These are phyloP conservation scores for Polyporus tsugae DNA, from an alignment of 1,284 basidiomycete species.

Conservation along the genomic window DNA sequence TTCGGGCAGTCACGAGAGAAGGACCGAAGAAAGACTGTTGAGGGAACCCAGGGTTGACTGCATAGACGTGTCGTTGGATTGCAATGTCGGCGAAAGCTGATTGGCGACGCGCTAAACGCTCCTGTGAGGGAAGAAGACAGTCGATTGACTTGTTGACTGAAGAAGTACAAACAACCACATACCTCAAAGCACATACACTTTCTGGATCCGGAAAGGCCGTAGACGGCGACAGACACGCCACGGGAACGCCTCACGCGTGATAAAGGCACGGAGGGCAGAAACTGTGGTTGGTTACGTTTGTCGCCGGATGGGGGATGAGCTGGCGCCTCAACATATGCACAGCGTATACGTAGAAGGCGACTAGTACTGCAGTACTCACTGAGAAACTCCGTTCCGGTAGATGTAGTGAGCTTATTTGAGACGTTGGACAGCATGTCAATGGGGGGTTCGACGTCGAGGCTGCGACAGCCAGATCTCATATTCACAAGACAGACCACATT, in stretches of 20 bases:
- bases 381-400: neutral
- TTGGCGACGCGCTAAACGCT: neutral
- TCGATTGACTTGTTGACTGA: neutral
- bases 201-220: neutral
- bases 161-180: neutral
- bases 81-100: neutral
- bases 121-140: neutral
- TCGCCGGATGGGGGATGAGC: neutral
- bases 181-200: neutral
- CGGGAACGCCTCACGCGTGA: neutral
- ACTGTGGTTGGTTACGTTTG: neutral
- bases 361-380: neutral
- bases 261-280: neutral
- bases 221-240: neutral
- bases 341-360: too few relatives aligned
- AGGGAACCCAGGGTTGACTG: neutral
- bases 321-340: too few relatives aligned
- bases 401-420: neutral
- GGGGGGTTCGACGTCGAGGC: neutral
- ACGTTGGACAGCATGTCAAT: neutral
- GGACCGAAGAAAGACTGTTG: constrained; percentile 1
- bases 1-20: neutral
- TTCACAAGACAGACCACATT: neutral
- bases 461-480: neutral
- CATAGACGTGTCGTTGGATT: neutral